Base-by-base conservation (phyloP, 169 alveolate species). In the Plasmodium cynomolgi region DNA sequence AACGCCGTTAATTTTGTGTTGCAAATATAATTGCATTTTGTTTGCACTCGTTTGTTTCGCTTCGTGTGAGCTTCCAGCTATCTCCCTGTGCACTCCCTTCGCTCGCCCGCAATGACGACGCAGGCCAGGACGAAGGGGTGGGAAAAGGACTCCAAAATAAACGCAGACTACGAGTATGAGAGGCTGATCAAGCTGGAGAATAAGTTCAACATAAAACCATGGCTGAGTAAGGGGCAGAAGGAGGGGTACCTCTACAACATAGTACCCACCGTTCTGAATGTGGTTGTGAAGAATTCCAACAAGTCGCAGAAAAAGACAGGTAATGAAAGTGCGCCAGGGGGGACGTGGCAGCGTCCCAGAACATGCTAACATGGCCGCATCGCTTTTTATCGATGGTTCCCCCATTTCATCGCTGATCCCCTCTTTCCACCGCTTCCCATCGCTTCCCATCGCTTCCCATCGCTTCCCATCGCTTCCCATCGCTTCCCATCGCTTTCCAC, bases 171-270 rank as follows among this genome's bases (percentile, higher is more conserved):
- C 71, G 93, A 86, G 68, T 86, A 86, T 54, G 93, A 86, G 47
- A 74, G 79, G 26, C 15, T 86, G 20, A 1, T 77, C 37, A 86
- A 86, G 81, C 41, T 86, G 81, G 93, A 86, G 68, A 58, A 56
- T 50, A 77, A 86, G 26, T 86, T 86, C 71, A 75, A 86, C 41
- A 86, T 86, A 54, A 86, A 75, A 50, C 56, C 86, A 75, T 96
- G 97, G 97, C 62, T 88, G 17, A 41, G 82, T 75, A 88, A 72
- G 23, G 97, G 97, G 26, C 91, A 80, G 29, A 92, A 95, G 44
- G 96, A 95, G 26, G 99, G 98, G 23, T 97, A 97, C 85, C 96
- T 98, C 9, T 97, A 97, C 84, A 97, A 98, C 81, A 96, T 98
- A 9, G 98, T 97, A 41, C 96, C 98, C 11, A 95, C 97, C 9